Base-by-base conservation (phyloP, 1,284 basidiomycete genomes). In the Puccinia hordei region DNA sequence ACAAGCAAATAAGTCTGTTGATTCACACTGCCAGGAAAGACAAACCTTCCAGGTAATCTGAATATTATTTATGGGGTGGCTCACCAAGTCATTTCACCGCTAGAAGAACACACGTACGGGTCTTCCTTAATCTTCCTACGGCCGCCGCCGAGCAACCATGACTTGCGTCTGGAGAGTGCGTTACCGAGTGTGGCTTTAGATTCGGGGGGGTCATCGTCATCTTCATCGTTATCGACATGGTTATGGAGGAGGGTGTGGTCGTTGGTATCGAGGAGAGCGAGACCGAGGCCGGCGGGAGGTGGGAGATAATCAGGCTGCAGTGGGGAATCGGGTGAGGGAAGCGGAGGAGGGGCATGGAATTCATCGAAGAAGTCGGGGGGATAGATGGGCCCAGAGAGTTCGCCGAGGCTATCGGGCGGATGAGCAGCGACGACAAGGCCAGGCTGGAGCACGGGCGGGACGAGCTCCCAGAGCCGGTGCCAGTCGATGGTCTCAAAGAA, bases 381-480 rank as follows among this genome's bases (percentile, higher is more conserved):
- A 44, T 41, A 66, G 41, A 46, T 17, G 9, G 63, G 63, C 22
- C 19, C 41, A 44, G 53, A 57, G 27, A 15, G 63, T 38, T 66
- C 35, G 63, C 44, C 63, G 41, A 44, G 41, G 41, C 6, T 6
- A 13, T 46, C 41, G 63, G 63, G 19, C 3, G 63, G 63, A 8
- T 17, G 46, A 27, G n/a, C 30, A 41, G 30, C 49, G 68, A 71
- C 30, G 46, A 61, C 33, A 35, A 74, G 55, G 19, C 88, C 88
- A 0, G 88, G 87, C 19, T 83, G 81, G 61, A 88, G 86, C 5
- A 81, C 61, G 0, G 87, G 87, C 9, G 86, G 86, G 5, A 85
- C 83, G 22, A 83, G 81, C 0, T 89, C 90, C 94, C 94, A 97
- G 3, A 97, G 87, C 0, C 88, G 89, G 6, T 87, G 85, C 90